phyloP scores from a whole-genome alignment of 1,284 basidiomycete genomes.

The Ceratobasidium sp. region DNA sequence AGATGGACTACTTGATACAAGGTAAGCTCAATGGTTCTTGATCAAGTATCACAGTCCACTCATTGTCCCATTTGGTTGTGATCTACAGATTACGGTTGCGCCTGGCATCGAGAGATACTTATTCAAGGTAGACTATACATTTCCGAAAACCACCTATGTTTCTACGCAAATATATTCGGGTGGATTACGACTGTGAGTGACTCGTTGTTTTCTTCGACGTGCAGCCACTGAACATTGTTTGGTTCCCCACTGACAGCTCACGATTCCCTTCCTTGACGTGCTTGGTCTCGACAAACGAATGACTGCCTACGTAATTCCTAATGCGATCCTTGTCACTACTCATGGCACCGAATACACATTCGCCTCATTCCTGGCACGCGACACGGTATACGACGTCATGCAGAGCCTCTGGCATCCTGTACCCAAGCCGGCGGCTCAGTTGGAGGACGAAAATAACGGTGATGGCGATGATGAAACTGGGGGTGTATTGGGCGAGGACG shows the following conservation, averaged over 20 bases:
- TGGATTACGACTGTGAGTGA: slow-evolving; percentile 89
- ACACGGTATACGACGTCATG: slow-evolving; percentile 95
- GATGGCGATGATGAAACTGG: slow-evolving; percentile 44
- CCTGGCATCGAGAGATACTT: slow-evolving; percentile 92
- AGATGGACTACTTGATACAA: slow-evolving; percentile 98
- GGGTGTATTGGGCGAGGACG: neutral
- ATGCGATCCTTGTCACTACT: slow-evolving; percentile 92
- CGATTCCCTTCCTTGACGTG: slow-evolving; percentile 92
- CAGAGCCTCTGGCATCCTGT: slow-evolving; percentile 59
- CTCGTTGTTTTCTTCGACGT: slow-evolving; percentile 17
- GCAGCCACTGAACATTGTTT: neutral
- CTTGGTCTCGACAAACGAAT: slow-evolving; percentile 93
- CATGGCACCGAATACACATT: slow-evolving; percentile 88
- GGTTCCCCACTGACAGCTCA: slow-evolving; percentile 68
- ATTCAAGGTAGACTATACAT: slow-evolving; percentile 97
- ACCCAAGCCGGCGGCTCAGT: slow-evolving; percentile 41
- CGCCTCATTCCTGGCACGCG: slow-evolving; percentile 93
- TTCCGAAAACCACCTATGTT: slow-evolving; percentile 97
- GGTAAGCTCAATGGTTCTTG: slow-evolving; percentile 63
- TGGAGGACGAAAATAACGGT: slow-evolving; percentile 48
- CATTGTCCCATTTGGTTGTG: neutral
- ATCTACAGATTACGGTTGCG: slow-evolving; percentile 90
- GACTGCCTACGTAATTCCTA: slow-evolving; percentile 98
- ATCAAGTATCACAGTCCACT: neutral
- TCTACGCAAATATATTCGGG: slow-evolving; percentile 98